Percentiles rank a stretch among this genome's conserved stretches.
Evolutionary conservation across 2,329 filamentous ascomycete species (phyloP).

Genomic region (Elsinoe ampelina): DNA sequence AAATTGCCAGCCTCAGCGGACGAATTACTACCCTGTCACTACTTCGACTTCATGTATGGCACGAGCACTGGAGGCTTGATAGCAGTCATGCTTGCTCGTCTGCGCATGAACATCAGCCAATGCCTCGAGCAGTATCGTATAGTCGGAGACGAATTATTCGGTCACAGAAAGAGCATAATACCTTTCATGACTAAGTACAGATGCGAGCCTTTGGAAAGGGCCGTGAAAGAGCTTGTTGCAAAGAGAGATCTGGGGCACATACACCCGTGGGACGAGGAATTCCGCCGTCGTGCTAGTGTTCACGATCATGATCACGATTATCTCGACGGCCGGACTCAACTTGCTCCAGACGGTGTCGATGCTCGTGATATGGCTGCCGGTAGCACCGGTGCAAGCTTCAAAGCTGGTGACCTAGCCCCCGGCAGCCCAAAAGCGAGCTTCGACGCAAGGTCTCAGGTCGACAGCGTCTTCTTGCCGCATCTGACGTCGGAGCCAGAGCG

Average conservation of each 20-base stretch:
- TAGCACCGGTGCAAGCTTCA: too few species aligned
- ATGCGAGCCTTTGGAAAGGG: constrained; percentile 40
- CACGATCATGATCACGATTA: neutral
- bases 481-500: neutral
- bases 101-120: constrained; percentile 42
- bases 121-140: constrained; percentile 39
- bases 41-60: constrained; percentile 47
- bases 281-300: constrained; percentile 7
- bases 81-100: constrained; percentile 40
- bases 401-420: neutral
- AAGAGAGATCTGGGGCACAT: constrained; percentile 36
- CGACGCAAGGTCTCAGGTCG: neutral
- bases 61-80: constrained; percentile 45
- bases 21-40: constrained; percentile 41
- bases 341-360: too few species aligned
- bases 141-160: constrained; percentile 42
- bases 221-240: constrained; percentile 37
- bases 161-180: constrained; percentile 34
- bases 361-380: too few species aligned
- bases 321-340: too few species aligned
- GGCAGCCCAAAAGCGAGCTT: neutral
- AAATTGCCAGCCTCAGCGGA: constrained; percentile 26
- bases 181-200: constrained; percentile 42
- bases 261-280: constrained; percentile 32
- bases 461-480: neutral